A percentile compares a stretch with the other conserved stretches of the same genome.
Conservation (phyloP, 2,329 filamentous ascomycete species). For the Zasmidium citrigriseum region DNA sequence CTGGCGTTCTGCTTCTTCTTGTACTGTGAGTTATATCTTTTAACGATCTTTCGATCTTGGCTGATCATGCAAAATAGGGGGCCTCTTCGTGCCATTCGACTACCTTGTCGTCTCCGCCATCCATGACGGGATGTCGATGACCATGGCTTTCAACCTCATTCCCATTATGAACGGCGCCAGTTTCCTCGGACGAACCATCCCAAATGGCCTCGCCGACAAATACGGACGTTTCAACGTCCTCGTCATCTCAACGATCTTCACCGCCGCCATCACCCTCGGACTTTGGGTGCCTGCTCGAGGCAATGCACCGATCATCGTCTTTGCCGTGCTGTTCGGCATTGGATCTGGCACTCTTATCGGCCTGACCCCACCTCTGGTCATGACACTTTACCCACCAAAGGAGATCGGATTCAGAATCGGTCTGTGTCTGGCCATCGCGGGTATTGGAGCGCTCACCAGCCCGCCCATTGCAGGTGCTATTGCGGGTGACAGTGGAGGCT, state of each 20-base stretch:
- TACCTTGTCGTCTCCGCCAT: conserved; percentile 41
- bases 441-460: conserved; percentile 66
- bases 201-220: conserved; percentile 42
- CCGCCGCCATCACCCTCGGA: conserved; percentile 45
- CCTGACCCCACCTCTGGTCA: conserved; percentile 63
- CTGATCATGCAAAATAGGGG: too few relatives aligned
- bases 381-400: conserved; percentile 67
- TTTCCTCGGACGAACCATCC: conserved; percentile 42
- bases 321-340: conserved; percentile 68
- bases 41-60: too few relatives aligned
- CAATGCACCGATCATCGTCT: conserved; percentile 63
- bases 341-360: conserved; percentile 66
- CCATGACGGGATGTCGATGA: conserved; percentile 21
- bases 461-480: conserved; percentile 47
- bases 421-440: conserved; percentile 61
- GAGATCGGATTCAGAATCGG: conserved; percentile 71
- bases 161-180: conserved; percentile 44
- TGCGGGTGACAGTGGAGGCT: conserved; percentile 51
- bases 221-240: conserved; percentile 45
- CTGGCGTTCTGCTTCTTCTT: conserved; percentile 48
- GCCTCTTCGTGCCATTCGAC: conserved; percentile 27
- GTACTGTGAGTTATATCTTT: conserved; percentile 26
- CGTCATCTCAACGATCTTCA: conserved; percentile 37
- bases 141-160: conserved; percentile 35
- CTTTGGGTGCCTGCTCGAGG: conserved; percentile 56